phyloP scores from a whole-genome alignment of 192 early-diverging fungal genomes.

The Chytriomyces sp. region DNA sequence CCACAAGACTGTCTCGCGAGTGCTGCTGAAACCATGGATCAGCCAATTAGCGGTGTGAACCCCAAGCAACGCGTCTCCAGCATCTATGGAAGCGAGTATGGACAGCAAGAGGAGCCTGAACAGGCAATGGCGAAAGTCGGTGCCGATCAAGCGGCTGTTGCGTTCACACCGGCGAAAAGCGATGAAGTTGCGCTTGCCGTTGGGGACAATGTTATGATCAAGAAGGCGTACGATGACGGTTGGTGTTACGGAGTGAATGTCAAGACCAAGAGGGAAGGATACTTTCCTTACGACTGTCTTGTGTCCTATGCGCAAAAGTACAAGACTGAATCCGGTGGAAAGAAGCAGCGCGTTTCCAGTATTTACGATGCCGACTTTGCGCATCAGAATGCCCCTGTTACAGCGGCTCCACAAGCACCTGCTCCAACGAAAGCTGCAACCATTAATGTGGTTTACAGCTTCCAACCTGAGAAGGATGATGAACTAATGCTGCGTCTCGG shows the following conservation, averaged over 20 bases:
- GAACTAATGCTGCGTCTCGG: not conserved
- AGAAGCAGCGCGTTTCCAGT: slow-evolving; percentile 5
- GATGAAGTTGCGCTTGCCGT: not conserved
- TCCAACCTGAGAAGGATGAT: not conserved
- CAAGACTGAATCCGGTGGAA: not conserved
- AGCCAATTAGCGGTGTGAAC: not conserved
- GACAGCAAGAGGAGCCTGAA: not conserved
- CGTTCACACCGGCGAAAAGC: not conserved
- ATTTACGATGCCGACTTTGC: not conserved
- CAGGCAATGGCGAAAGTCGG: not conserved
- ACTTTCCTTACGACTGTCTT: not conserved
- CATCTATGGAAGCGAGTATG: slow-evolving; percentile 6
- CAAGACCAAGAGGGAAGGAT: not conserved
- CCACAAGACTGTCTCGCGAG: not conserved
- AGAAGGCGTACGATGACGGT: slow-evolving; percentile 4
- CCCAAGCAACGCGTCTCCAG: slow-evolving; percentile 12
- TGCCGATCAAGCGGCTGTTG: not conserved
- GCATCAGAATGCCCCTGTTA: not conserved
- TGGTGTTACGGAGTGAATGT: slow-evolving; percentile 5
- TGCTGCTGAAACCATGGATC: not conserved
- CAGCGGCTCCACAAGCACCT: not conserved
- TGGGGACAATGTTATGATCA: not conserved
- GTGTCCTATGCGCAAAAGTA: not conserved
- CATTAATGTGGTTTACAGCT: slow-evolving; percentile 5
- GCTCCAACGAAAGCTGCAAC: not conserved